A percentile compares a stretch with the other conserved stretches of the same genome.
Evolutionary conservation across 176 grass and related monocot genomes (phyloP).

Genomic region (Cymbopogon citratus): DNA sequence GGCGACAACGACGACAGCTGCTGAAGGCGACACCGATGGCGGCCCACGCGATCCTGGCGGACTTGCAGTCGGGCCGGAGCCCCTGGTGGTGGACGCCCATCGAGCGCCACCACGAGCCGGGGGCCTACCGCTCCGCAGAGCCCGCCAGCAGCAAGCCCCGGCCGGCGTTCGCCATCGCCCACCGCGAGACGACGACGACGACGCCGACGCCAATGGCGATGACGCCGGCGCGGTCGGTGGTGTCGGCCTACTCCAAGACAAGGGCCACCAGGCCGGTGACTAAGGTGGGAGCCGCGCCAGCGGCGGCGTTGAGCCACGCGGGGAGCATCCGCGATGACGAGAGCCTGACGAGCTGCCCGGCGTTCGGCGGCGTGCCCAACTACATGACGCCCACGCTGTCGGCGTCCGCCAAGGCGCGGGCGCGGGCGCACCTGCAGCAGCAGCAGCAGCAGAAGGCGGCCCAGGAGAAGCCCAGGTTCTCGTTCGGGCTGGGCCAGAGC

Average conservation of each 20-base stretch:
- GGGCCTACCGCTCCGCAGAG: not conserved
- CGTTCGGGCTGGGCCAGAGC: constrained; percentile 60
- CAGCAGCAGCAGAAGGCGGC: constrained; percentile 30
- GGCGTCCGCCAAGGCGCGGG: constrained; percentile 72
- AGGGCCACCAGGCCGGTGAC: constrained; percentile 7
- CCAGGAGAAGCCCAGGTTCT: constrained; percentile 64
- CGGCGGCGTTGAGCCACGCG: not conserved
- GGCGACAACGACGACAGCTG: constrained; percentile 21
- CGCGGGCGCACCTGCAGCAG: constrained; percentile 20
- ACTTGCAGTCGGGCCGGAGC: constrained; percentile 52
- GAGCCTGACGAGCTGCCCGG: constrained; percentile 84
- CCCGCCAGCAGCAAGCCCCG: not conserved
- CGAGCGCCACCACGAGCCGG: constrained; percentile 34
- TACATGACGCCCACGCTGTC: constrained; percentile 93
- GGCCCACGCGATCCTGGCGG: constrained; percentile 61
- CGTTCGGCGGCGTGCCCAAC: constrained; percentile 64
- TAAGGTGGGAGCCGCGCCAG: not conserved
- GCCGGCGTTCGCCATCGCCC: not conserved
- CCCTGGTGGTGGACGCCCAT: constrained; percentile 79
- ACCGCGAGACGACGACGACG: not conserved
- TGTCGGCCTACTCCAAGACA: constrained; percentile 28
- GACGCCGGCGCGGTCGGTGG: constrained; percentile 39
- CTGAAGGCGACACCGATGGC: constrained; percentile 61
- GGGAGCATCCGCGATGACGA: constrained; percentile 61
- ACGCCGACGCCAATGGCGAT: not conserved